phyloP scores from a whole-genome alignment of 495 filamentous ascomycete genomes.

The Daldinia vernicosa region DNA sequence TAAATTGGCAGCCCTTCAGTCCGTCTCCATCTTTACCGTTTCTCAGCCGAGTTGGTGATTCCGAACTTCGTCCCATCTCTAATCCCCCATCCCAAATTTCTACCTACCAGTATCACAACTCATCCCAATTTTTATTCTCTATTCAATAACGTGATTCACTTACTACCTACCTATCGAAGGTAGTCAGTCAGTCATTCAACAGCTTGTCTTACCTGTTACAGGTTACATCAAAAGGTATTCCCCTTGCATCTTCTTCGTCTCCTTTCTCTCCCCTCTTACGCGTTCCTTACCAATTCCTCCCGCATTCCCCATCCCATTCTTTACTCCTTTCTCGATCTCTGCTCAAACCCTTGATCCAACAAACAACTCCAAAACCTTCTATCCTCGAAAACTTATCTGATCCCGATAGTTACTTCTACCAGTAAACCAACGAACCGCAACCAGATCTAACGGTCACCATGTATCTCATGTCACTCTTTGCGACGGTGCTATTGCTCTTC shows the following conservation, averaged over 20 bases:
- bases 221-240: constrained; percentile 25
- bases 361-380: neutral
- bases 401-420: neutral
- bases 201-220: constrained; percentile 23
- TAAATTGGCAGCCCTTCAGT: constrained; percentile 1
- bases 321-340: neutral
- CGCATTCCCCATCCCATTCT: neutral
- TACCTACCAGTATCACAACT: constrained; percentile 26
- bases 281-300: neutral
- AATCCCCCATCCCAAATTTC: neutral
- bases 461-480: constrained; percentile 18
- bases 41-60: neutral
- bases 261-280: neutral
- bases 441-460: constrained; percentile 20
- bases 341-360: neutral
- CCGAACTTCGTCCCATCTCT: neutral
- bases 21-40: neutral
- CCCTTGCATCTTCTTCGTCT: neutral
- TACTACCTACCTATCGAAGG: neutral
- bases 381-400: neutral
- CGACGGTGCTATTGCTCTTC: constrained; percentile 43
- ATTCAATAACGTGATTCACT: constrained; percentile 13
- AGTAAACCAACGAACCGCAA: neutral
- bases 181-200: constrained; percentile 7
- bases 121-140: constrained; percentile 2